Percentiles rank a stretch among this genome's conserved stretches.
Evolutionary conservation across 1,284 basidiomycete genomes (phyloP).

Genomic region (Apiotrichum sp.): DNA sequence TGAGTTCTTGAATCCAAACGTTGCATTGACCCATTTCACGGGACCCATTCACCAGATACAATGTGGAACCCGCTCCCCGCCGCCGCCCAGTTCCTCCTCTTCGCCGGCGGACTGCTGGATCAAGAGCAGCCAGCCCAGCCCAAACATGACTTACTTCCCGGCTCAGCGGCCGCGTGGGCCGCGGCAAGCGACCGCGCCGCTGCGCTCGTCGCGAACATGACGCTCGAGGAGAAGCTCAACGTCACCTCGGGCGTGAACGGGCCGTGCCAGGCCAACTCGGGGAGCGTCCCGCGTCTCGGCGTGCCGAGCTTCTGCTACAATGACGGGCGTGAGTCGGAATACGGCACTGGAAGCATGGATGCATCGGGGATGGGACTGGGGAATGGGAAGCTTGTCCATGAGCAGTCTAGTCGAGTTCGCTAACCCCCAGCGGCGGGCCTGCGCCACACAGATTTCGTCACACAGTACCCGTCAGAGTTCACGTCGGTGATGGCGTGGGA

Average conservation of each 20-base stretch:
- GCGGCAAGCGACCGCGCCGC: conserved; percentile 42
- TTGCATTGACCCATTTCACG: too few relatives aligned
- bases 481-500: conserved; percentile 51
- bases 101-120: too few relatives aligned
- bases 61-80: too few relatives aligned
- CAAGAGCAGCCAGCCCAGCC: too few relatives aligned
- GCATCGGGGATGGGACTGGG: too few relatives aligned
- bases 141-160: too few relatives aligned
- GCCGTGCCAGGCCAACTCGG: conserved; percentile 60
- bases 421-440: conserved; percentile 49
- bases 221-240: conserved; percentile 48
- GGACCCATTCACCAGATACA: too few relatives aligned
- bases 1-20: too few relatives aligned
- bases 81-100: too few relatives aligned
- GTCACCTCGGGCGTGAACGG: conserved; percentile 42
- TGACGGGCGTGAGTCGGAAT: conserved; percentile 51
- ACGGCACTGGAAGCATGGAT: background rate
- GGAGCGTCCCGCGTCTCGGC: conserved; percentile 45
- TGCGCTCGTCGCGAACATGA: conserved; percentile 46
- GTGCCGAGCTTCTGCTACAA: conserved; percentile 60
- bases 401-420: too few relatives aligned
- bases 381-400: too few relatives aligned
- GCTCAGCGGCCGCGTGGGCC: conserved; percentile 15
- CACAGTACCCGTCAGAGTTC: conserved; percentile 49
- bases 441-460: conserved; percentile 43